Base-by-base conservation (phyloP, 2,329 filamentous ascomycete species). In the Myotisia sp. region DNA sequence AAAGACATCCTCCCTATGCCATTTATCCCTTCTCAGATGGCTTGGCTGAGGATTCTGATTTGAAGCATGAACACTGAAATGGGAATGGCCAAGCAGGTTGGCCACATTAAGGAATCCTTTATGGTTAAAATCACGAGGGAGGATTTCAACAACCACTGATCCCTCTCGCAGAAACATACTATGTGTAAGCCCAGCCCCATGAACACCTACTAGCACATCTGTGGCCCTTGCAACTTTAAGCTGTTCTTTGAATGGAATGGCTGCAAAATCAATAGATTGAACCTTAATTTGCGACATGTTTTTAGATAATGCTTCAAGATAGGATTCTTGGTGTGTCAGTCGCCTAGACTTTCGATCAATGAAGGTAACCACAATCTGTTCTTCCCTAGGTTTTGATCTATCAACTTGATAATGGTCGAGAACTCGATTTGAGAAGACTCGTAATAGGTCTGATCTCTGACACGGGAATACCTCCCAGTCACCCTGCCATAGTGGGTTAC, bases 131-230 rank as follows among this genome's bases (percentile, higher is more conserved):
- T 47, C 48, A 2, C 42, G 38, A 3, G 62, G 62, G 20, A 58
- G 43, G 18, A 66, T 63, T 47, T 67, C 62, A 4, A 65, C 55
- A 5, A 65, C 42, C 10, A 51, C 53, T 1, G 47, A 47, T 3
- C 46, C 44, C 19, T 48, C 44, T 1, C 43, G 52, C 40, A 64
- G 47, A 36, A 64, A 66, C 42, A 65, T 52, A 3, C 35, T 34
- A 31, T 64, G 59, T 3, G 61, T 59, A 10, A 65, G 45, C 1
- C 58, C 62, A 0, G 60, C 60, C 26, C 62, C 63, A 43, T 65
- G 61, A 2, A 61, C 54, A 19, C 60, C 60, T 4, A 63, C 52
- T 6, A 66, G 47, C 10, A 64, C 41, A 37, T 64, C 60, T 1
- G 60, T 62, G 17, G 47, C 44, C 9, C 47, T 53, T 6, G 53